Evolutionary conservation across 352 stramenopile species (phyloP).

Genomic region (Pythium brachiatum): DNA sequence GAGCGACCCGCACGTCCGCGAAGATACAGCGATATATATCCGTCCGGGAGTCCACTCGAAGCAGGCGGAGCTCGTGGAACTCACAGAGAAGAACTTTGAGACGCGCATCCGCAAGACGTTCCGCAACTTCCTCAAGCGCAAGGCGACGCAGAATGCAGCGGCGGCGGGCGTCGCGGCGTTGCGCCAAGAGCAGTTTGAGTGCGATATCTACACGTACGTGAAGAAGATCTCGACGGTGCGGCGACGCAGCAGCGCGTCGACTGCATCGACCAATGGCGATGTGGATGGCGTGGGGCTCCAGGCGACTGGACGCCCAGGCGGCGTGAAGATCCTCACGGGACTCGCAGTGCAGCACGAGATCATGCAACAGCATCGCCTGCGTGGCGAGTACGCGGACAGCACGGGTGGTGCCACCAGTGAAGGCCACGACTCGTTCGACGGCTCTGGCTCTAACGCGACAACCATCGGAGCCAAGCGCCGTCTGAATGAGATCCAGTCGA

Average conservation of each 20-base stretch:
- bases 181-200: constrained; percentile 48
- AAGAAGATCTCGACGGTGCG: constrained; percentile 41
- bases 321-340: constrained; percentile 22
- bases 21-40: constrained; percentile 76
- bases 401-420: neutral
- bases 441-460: neutral
- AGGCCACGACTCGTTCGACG: neutral
- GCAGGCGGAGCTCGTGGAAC: constrained; percentile 73
- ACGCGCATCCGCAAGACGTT: constrained; percentile 65
- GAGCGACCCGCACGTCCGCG: constrained; percentile 49
- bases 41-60: constrained; percentile 72
- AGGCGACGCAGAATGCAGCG: constrained; percentile 26
- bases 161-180: neutral
- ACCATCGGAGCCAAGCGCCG: constrained; percentile 16
- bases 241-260: neutral
- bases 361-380: constrained; percentile 16
- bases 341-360: constrained; percentile 21
- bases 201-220: constrained; percentile 73
- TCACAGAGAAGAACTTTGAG: constrained; percentile 67
- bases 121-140: constrained; percentile 79
- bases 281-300: neutral
- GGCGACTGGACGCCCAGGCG: neutral
- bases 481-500: constrained; percentile 14
- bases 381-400: neutral
- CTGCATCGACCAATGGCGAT: neutral